Evolutionary conservation across 1,284 basidiomycete species (phyloP), one percentile per base, ranked within the genome.

Genomic region (Cystobasidium sp.): DNA sequence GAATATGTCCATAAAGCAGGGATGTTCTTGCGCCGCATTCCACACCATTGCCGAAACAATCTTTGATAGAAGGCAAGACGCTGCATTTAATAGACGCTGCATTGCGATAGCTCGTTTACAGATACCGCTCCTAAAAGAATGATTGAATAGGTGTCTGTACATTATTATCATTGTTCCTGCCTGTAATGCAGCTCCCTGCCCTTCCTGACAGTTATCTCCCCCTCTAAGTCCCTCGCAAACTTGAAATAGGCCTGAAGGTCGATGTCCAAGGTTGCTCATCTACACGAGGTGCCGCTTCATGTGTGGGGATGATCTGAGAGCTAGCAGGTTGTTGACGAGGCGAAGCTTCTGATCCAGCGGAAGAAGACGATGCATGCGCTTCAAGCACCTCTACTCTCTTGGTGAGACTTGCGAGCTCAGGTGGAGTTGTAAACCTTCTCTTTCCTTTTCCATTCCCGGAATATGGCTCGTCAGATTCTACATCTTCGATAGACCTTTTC

Each of bases 201-300:
- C 55, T 1, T 56, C 24, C 24, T 14, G 4, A 14, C 7, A n/a
- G 18, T 56, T 14, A 18, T 20, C 22, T 66, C 3, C 14, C 20
- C 7, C 5, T 66, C 39, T 44, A 66, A 37, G 64, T 66, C 31
- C 64, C 64, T 43, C 64, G 52, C 49, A 66, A 66, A 49, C 64
- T 66, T 37, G 64, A 66, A 16, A 47, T 53, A 10, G 64, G 64
- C 7, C 64, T 47, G 18, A 66, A 66, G 18, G 64, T 66, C 10
- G 22, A 31, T 63, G 43, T 18, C 47, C 6, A 12, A n/a, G n/a
- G 14, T 31, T 12, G 16, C n/a, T 55, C 18, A 55, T 12, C 22
- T 12, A 12, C 24, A 20, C 8, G 14, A 18, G 22, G 14, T 20
- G 44, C 20, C 46, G 44, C 22, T 44, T 37, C 44, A 49, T n/a